phyloP scores from a whole-genome alignment of 208 protist genomes.

The Crithidia bombi region DNA sequence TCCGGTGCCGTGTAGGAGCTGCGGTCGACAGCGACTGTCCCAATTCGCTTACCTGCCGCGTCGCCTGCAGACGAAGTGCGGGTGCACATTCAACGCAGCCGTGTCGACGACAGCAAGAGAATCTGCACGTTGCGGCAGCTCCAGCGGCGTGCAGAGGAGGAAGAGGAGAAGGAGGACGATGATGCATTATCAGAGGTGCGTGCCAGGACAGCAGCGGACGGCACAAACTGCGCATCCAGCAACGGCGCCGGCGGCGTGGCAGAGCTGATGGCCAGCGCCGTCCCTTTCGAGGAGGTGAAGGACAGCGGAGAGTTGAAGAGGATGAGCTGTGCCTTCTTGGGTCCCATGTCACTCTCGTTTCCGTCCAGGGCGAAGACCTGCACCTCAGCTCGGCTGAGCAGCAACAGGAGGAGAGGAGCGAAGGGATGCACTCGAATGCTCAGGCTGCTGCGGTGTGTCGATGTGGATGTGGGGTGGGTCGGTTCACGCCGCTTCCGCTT shows the following conservation, averaged over 20 bases:
- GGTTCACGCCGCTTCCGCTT: conserved; percentile 14
- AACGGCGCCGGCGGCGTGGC: conserved; percentile 8
- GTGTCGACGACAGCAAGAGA: conserved; percentile 29
- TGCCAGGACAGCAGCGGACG: conserved; percentile 26
- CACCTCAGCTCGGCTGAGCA: conserved; percentile 28
- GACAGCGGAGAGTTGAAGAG: conserved; percentile 11
- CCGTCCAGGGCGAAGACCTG: conserved; percentile 37
- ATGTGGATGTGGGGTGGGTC: neutral
- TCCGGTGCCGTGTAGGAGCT: conserved; percentile 32
- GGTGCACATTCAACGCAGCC: conserved; percentile 25
- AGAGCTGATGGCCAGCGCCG: neutral
- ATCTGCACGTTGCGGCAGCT: conserved; percentile 31
- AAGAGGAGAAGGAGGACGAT: neutral
- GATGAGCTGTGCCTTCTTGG: conserved; percentile 19
- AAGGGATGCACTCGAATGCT: conserved; percentile 46
- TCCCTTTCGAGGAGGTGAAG: conserved; percentile 4
- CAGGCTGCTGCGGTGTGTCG: neutral
- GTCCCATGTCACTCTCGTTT: neutral
- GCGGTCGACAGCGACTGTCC: conserved; percentile 21
- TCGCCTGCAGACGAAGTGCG: conserved; percentile 3
- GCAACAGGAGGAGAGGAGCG: conserved; percentile 36
- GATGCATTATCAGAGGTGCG: conserved; percentile 6
- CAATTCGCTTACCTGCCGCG: neutral
- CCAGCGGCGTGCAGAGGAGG: neutral
- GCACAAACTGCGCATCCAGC: conserved; percentile 35